Conservation (phyloP, 73 alveolate species). For the Halteria grandinella region DNA sequence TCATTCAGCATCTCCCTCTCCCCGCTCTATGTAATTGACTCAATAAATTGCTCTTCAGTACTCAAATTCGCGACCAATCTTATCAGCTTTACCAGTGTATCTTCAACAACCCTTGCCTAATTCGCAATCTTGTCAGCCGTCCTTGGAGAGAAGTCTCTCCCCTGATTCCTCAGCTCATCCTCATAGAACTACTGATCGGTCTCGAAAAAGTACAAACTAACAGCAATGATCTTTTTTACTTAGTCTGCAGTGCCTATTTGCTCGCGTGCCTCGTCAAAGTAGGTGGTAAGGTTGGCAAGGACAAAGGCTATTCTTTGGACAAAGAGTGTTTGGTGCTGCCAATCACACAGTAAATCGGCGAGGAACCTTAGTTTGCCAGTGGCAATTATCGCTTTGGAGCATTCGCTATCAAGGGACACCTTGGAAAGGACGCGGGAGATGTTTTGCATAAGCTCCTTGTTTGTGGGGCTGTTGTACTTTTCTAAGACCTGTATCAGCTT, state of each 20-base stretch:
- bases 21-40: not conserved
- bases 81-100: conserved; percentile 63
- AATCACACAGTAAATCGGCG: not conserved
- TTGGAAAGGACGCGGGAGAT: conserved; percentile 63
- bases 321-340: not conserved
- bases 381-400: conserved; percentile 10
- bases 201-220: too few species aligned
- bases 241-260: too few species aligned
- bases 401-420: conserved; percentile 58
- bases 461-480: conserved; percentile 38
- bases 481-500: conserved; percentile 34
- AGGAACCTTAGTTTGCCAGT: not conserved
- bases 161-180: too few species aligned
- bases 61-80: conserved; percentile 72
- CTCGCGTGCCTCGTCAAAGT: conserved; percentile 59
- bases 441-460: conserved; percentile 59
- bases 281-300: conserved; percentile 76
- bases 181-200: too few species aligned
- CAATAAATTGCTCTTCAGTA: conserved; percentile 61
- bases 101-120: conserved; percentile 69
- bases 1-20: conserved; percentile 44
- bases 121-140: too few species aligned
- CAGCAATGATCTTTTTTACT: too few species aligned
- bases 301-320: conserved; percentile 69
- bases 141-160: too few species aligned